Evolutionary conservation across 768 basidiomycete genomes (phyloP).

Genomic region (Leccinum obscurum): DNA sequence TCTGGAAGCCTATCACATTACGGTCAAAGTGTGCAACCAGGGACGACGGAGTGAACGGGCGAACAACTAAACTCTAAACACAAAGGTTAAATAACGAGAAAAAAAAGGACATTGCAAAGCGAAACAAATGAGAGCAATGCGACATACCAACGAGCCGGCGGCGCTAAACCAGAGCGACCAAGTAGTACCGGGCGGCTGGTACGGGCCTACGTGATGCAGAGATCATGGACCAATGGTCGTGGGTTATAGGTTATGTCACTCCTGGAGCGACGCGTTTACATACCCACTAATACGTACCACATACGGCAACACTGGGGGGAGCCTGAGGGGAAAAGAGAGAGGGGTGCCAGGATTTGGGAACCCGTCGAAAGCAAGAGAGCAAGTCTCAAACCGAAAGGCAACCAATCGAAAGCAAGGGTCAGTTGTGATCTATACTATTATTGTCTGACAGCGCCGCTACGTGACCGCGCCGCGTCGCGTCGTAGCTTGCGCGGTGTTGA

Average conservation of each 20-base stretch:
- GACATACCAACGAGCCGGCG: conserved; percentile 8
- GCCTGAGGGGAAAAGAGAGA: neutral
- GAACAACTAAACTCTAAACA: neutral
- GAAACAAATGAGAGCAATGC: neutral
- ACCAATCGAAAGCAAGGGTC: neutral
- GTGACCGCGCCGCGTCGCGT: neutral
- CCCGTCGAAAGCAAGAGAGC: neutral
- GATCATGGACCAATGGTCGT: neutral
- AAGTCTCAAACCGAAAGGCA: neutral
- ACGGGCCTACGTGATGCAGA: neutral
- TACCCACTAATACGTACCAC: neutral
- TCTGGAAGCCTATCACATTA: neutral
- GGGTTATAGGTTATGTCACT: neutral
- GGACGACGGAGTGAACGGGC: conserved; percentile 2
- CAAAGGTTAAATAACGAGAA: neutral
- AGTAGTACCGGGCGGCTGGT: neutral
- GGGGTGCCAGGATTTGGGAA: neutral
- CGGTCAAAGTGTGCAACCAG: conserved; percentile 1
- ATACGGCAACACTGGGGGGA: neutral
- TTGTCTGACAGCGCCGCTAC: neutral
- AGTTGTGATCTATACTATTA: neutral
- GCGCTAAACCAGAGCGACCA: neutral
- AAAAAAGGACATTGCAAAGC: neutral
- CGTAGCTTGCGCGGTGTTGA: conserved; percentile 6
- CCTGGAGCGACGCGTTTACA: neutral